Percentiles rank a stretch among this genome's conserved stretches.
phyloP scores from a whole-genome alignment of 148 eudicot genomes.

The Simmondsia chinensis region DNA sequence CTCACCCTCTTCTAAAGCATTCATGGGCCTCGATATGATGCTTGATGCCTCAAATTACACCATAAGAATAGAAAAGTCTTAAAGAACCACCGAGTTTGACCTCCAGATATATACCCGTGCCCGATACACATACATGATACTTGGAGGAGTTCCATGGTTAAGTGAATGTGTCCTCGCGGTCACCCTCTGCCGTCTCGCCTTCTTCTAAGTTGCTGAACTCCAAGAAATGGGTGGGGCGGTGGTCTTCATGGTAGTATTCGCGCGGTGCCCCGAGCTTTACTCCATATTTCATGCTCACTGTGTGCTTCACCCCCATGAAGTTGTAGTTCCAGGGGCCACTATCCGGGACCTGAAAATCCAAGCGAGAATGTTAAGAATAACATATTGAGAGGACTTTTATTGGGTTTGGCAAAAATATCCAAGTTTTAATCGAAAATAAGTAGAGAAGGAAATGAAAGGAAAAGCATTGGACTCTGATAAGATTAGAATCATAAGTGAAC shows the following conservation, averaged over 20 bases:
- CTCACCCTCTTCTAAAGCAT: no score
- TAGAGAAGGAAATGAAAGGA: neutral
- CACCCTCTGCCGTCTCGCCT: slow-evolving; percentile 70
- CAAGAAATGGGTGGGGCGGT: slow-evolving; percentile 85
- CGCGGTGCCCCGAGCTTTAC: slow-evolving; percentile 85
- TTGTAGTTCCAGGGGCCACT: slow-evolving; percentile 96
- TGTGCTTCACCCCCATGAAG: slow-evolving; percentile 97
- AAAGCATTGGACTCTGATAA: neutral
- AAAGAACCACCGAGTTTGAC: no score
- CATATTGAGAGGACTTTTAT: neutral
- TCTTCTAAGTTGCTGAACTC: slow-evolving; percentile 93
- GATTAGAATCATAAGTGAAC: neutral
- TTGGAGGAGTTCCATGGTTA: slow-evolving; percentile 9
- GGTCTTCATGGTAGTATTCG: slow-evolving; percentile 90
- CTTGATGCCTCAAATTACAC: no score
- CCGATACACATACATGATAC: no score
- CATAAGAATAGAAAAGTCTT: no score
- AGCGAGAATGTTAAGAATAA: no score
- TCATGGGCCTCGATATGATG: no score
- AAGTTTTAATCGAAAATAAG: no score
- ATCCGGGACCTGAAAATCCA: slow-evolving; percentile 54
- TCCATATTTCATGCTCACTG: slow-evolving; percentile 74
- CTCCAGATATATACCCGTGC: no score
- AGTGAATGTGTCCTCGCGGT: slow-evolving; percentile 80
- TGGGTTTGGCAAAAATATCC: no score